A percentile compares a stretch with the other conserved stretches of the same genome.
These are phyloP conservation scores for Allium fistulosum DNA, from an alignment of 106 monocot species.

Conservation along the genomic window DNA sequence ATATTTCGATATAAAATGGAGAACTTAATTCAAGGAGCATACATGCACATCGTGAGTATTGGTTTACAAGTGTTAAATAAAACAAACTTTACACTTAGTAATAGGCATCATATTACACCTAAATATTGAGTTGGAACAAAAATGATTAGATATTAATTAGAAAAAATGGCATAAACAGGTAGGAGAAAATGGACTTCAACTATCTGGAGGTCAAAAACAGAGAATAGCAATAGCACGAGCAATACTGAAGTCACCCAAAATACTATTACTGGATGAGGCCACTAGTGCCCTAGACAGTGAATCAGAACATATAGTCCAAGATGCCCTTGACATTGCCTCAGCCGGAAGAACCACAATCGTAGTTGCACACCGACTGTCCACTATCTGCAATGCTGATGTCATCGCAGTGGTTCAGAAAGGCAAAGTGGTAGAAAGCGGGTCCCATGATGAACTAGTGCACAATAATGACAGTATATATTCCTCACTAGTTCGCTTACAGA, in stretches of 20 bases:
- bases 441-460: slow-evolving; percentile 33
- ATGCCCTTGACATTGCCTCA: slow-evolving; percentile 40
- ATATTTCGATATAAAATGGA: too few species aligned
- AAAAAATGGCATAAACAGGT: slow-evolving; percentile 9
- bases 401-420: slow-evolving; percentile 43
- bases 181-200: slow-evolving; percentile 32
- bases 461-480: slow-evolving; percentile 30
- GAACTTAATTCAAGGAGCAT: too few species aligned
- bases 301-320: slow-evolving; percentile 51
- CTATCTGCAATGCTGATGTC: slow-evolving; percentile 36
- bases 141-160: too few species aligned
- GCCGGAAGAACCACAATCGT: slow-evolving; percentile 51
- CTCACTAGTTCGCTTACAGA: slow-evolving; percentile 34
- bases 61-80: too few species aligned
- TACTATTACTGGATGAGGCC: slow-evolving; percentile 45
- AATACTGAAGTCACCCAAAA: slow-evolving; percentile 20
- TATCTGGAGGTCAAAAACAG: slow-evolving; percentile 57
- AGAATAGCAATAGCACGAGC: slow-evolving; percentile 55
- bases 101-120: too few species aligned
- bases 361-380: slow-evolving; percentile 61
- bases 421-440: slow-evolving; percentile 33
- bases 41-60: too few species aligned
- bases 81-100: too few species aligned
- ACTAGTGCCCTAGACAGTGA: slow-evolving; percentile 57
- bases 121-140: too few species aligned